A percentile compares a stretch with the other conserved stretches of the same genome.
These are phyloP conservation scores for Pseudogymnoascus sp. DNA, from an alignment of 2,329 filamentous ascomycete species.

Conservation along the genomic window DNA sequence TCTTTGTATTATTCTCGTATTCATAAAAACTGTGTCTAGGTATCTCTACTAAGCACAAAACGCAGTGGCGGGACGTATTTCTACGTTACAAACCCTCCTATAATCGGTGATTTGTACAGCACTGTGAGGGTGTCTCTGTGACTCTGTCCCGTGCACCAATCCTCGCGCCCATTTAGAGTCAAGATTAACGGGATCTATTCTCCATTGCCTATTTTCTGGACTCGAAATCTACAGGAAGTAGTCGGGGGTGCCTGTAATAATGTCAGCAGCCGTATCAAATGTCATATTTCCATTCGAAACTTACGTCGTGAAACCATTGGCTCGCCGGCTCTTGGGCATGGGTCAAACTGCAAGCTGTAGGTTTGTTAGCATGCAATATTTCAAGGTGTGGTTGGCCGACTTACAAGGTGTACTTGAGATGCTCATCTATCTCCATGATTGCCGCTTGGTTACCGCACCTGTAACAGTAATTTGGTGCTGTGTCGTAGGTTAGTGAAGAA, in stretches of 20 bases:
- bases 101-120: not conserved
- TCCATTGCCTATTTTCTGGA: slow-evolving; percentile 9
- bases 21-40: slow-evolving; percentile 10
- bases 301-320: slow-evolving; percentile 94
- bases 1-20: slow-evolving; percentile 10
- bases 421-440: slow-evolving; percentile 99
- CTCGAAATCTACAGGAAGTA: slow-evolving; percentile 77
- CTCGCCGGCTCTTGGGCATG: slow-evolving; percentile 92
- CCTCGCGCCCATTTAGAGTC: not conserved
- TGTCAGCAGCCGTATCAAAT: slow-evolving; percentile 4
- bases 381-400: slow-evolving; percentile 35
- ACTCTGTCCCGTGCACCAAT: not conserved
- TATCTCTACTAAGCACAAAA: slow-evolving; percentile 8
- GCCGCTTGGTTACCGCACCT: slow-evolving; percentile 97
- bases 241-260: slow-evolving; percentile 68
- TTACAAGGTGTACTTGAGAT: slow-evolving; percentile 99
- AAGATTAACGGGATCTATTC: slow-evolving; percentile 1
- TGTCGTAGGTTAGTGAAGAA: slow-evolving; percentile 24
- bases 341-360: slow-evolving; percentile 92
- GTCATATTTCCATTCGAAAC: slow-evolving; percentile 24
- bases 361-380: slow-evolving; percentile 23
- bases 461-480: slow-evolving; percentile 93
- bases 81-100: slow-evolving; percentile 7
- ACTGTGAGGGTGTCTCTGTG: not conserved
- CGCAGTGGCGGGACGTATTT: not conserved